Evolutionary conservation across 768 basidiomycete genomes (phyloP).

Genomic region (Termitomyces sp.): DNA sequence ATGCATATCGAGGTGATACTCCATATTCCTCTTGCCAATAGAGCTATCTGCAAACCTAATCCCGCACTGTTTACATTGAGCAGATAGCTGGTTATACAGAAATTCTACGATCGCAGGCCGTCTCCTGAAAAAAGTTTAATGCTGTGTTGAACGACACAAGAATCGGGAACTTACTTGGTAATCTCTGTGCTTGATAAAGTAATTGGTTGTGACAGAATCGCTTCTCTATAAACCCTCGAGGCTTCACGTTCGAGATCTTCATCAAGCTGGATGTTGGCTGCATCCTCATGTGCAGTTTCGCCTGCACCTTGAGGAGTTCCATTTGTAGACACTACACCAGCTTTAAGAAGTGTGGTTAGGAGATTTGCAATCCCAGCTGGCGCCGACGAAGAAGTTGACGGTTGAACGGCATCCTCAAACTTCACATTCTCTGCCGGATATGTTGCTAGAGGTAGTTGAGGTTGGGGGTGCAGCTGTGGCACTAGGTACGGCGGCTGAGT

Average conservation of each 20-base stretch:
- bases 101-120: slow-evolving; percentile 58
- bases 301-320: slow-evolving; percentile 48
- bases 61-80: slow-evolving; percentile 93
- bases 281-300: slow-evolving; percentile 33
- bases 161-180: slow-evolving; percentile 44
- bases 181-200: slow-evolving; percentile 67
- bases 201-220: slow-evolving; percentile 54
- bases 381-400: slow-evolving; percentile 20
- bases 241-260: slow-evolving; percentile 41
- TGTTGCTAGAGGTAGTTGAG: slow-evolving; percentile 8
- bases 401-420: slow-evolving; percentile 11
- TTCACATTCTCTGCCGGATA: slow-evolving; percentile 15
- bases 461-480: slow-evolving; percentile 14
- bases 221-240: slow-evolving; percentile 51
- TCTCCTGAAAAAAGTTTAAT: slow-evolving; percentile 31
- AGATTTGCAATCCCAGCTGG: slow-evolving; percentile 48
- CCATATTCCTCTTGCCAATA: slow-evolving; percentile 68
- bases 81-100: slow-evolving; percentile 67
- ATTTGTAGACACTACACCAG: slow-evolving; percentile 65
- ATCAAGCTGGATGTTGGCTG: slow-evolving; percentile 17
- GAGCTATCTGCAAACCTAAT: slow-evolving; percentile 74
- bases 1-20: slow-evolving; percentile 94
- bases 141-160: not conserved
- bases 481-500: slow-evolving; percentile 10
- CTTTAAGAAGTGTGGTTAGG: slow-evolving; percentile 65